A percentile compares a stretch with the other conserved stretches of the same genome.
Evolutionary conservation across 257 asterid species (phyloP).

Genomic region (Penstemon newberryi): DNA sequence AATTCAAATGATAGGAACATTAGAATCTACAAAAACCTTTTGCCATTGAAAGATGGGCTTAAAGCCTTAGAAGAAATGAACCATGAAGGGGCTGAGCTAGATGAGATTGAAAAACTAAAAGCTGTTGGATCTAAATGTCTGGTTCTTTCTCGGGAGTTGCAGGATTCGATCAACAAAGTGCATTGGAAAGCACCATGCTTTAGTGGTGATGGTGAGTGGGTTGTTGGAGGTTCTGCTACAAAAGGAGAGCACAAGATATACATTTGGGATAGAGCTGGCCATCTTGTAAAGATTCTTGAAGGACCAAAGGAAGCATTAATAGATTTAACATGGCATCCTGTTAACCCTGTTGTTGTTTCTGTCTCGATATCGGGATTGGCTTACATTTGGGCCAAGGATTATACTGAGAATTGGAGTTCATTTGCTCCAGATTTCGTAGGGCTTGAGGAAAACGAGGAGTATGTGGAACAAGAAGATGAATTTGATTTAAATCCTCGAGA

Average conservation of each 20-base stretch:
- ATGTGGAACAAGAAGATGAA: slow-evolving; percentile 89
- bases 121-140: slow-evolving; percentile 70
- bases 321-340: slow-evolving; percentile 96
- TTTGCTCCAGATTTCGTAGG: slow-evolving; percentile 95
- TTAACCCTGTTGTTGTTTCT: slow-evolving; percentile 78
- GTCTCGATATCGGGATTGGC: slow-evolving; percentile 83
- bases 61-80: slow-evolving; percentile 43
- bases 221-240: slow-evolving; percentile 90
- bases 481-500: slow-evolving; percentile 76
- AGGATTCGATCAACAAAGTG: slow-evolving; percentile 81
- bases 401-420: slow-evolving; percentile 96
- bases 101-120: slow-evolving; percentile 61
- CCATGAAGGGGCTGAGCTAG: slow-evolving; percentile 42
- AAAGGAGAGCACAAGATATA: slow-evolving; percentile 98
- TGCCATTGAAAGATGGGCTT: slow-evolving; percentile 63
- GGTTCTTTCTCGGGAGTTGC: slow-evolving; percentile 71
- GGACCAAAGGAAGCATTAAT: slow-evolving; percentile 91
- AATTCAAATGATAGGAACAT: slow-evolving; percentile 82
- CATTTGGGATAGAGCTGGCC: slow-evolving; percentile 92
- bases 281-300: slow-evolving; percentile 90
- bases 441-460: slow-evolving; percentile 95
- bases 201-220: slow-evolving; percentile 98
- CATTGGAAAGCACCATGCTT: slow-evolving; percentile 97
- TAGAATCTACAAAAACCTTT: slow-evolving; percentile 77
- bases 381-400: slow-evolving; percentile 97